A percentile compares a stretch with the other conserved stretches of the same genome.
phyloP scores from a whole-genome alignment of 2,329 filamentous ascomycete genomes.

The Fusarium sp. region DNA sequence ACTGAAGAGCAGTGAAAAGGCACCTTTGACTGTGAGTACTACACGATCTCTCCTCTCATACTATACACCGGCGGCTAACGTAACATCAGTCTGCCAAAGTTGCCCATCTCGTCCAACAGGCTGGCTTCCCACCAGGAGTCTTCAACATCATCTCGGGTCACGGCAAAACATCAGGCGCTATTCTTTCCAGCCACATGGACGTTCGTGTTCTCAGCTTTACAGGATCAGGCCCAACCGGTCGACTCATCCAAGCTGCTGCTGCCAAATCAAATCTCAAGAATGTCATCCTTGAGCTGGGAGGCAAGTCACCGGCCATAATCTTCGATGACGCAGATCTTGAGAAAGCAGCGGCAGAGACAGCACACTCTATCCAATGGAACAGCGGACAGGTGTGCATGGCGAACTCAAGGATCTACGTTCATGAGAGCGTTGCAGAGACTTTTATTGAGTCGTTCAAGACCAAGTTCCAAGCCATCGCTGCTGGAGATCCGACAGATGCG shows the following conservation, averaged over 20 bases:
- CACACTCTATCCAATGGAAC: constrained; percentile 62
- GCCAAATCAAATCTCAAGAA: constrained; percentile 73
- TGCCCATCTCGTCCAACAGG: constrained; percentile 73
- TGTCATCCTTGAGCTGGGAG: constrained; percentile 74
- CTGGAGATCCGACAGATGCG: constrained; percentile 1
- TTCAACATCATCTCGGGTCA: constrained; percentile 80
- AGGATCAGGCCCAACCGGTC: constrained; percentile 77
- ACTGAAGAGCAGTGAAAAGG: constrained; percentile 29
- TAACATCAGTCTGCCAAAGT: constrained; percentile 22
- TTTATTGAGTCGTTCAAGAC: constrained; percentile 13
- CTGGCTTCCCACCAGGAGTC: constrained; percentile 80
- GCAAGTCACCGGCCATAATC: constrained; percentile 73
- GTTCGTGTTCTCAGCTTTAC: constrained; percentile 83
- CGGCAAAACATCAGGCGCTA: constrained; percentile 73
- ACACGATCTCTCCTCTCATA: too few species aligned
- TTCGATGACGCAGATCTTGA: constrained; percentile 64
- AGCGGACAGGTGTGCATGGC: constrained; percentile 71
- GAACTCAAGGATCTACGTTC: constrained; percentile 69
- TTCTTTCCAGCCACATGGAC: constrained; percentile 74
- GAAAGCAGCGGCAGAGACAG: constrained; percentile 61
- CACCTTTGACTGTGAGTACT: constrained; percentile 10
- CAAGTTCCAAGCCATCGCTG: not conserved
- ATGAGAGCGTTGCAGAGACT: constrained; percentile 57
- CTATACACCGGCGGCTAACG: too few species aligned
- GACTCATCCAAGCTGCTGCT: constrained; percentile 76